These are phyloP conservation scores for Flaveria floridana DNA, from an alignment of 140 eudicot genomes.

Conservation along the genomic window DNA sequence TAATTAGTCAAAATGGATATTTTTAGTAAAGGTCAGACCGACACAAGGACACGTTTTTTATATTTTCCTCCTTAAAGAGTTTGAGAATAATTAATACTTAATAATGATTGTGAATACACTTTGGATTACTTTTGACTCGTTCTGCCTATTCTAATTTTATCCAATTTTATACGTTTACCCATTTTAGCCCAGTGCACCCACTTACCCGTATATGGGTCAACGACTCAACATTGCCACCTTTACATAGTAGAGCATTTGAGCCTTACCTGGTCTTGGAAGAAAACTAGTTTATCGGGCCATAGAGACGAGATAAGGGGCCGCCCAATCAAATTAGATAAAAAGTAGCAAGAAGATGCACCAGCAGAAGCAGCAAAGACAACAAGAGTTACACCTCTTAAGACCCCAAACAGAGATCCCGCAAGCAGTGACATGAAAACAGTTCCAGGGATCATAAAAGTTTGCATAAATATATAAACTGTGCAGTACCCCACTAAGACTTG, in stretches of 20 bases:
- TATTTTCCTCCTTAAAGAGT: background rate
- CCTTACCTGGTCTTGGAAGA: slow-evolving; percentile 74
- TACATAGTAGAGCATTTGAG: background rate
- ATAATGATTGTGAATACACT: background rate
- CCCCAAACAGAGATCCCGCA: slow-evolving; percentile 76
- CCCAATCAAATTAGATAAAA: slow-evolving; percentile 67
- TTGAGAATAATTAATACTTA: background rate
- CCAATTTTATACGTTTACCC: background rate
- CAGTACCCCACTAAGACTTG: slow-evolving; percentile 78
- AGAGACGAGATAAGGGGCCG: slow-evolving; percentile 63
- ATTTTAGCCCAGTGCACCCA: background rate
- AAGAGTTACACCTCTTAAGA: slow-evolving; percentile 61
- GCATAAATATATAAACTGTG: slow-evolving; percentile 77
- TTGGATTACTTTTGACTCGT: background rate
- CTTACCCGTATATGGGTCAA: background rate
- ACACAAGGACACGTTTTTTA: background rate
- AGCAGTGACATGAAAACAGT: slow-evolving; percentile 81
- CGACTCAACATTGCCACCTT: background rate
- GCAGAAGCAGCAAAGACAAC: slow-evolving; percentile 76
- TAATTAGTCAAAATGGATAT: background rate
- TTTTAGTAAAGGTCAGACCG: background rate
- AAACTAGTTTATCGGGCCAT: slow-evolving; percentile 75
- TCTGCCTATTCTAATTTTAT: background rate
- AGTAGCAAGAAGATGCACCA: slow-evolving; percentile 78
- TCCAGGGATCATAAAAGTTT: slow-evolving; percentile 92